Evolutionary conservation across 768 basidiomycete genomes (phyloP).

Genomic region (Lentinula raphanica): DNA sequence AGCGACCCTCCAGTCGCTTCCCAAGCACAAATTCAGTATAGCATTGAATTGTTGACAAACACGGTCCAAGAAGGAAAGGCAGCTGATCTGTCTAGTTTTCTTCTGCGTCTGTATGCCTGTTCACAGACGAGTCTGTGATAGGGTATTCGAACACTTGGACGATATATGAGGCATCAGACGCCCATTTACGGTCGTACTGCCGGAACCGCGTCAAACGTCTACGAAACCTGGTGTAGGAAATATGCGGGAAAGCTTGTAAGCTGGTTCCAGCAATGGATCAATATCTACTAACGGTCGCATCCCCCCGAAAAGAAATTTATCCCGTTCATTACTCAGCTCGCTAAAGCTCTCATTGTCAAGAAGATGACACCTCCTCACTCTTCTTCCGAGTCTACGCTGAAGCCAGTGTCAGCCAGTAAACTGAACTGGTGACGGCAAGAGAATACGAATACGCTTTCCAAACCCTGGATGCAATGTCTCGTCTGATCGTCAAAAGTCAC

Average conservation of each 20-base stretch:
- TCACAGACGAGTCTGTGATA: conserved; percentile 23
- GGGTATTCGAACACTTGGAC: conserved; percentile 68
- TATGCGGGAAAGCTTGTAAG: conserved; percentile 68
- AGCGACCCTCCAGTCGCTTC: conserved; percentile 76
- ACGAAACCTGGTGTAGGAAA: conserved; percentile 70
- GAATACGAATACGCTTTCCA: conserved; percentile 81
- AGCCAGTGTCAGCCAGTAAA: conserved; percentile 85
- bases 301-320: conserved; percentile 96
- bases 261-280: conserved; percentile 95
- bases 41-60: conserved; percentile 76
- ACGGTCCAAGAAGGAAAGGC: conserved; percentile 70
- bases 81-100: conserved; percentile 67
- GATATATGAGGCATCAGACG: conserved; percentile 72
- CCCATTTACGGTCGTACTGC: conserved; percentile 31
- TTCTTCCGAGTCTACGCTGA: conserved; percentile 99
- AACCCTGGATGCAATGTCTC: conserved; percentile 91
- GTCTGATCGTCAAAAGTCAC: conserved; percentile 96
- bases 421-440: conserved; percentile 65
- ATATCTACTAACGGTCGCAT: conserved; percentile 85
- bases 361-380: conserved; percentile 93
- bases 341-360: conserved; percentile 93
- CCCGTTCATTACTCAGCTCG: conserved; percentile 93
- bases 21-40: conserved; percentile 72
- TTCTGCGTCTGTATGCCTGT: conserved; percentile 1
- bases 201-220: conserved; percentile 43